Evolutionary conservation across 75 land plant genomes (phyloP), one percentile per base, ranked within the genome.

Genomic region (Pinus taeda): DNA sequence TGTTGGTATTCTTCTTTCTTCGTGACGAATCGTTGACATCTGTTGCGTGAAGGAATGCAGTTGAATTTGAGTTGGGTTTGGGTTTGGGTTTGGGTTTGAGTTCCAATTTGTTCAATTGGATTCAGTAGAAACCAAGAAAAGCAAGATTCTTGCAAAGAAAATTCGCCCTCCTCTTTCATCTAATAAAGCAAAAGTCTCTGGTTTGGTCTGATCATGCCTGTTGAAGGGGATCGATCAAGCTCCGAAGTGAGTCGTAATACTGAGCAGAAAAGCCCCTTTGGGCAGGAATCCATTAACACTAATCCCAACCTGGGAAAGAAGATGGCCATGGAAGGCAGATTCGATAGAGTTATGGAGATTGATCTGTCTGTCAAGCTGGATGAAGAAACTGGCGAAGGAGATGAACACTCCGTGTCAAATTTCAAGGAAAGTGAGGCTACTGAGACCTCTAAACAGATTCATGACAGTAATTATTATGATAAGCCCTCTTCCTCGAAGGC

Each of bases 301-400:
- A 36, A 7, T 22, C 24, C 29, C 14, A 62, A 62, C 26, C 29
- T 11, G 8, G 36, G 69, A 33, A 65, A 65, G 39, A 69, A 21
- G 24, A 69, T 42, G 71, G 71, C 71, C 8, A 42, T 39, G 71
- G 22, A 69, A 42, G 71, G 71, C 42, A 7, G 49, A 39, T 6
- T 69, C 12, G 18, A 66, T 66, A 42, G 53, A 69, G 71, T 69
- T 69, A 18, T 69, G 1, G 71, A 39, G 53, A 69, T 69, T 69
- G 71, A 69, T 69, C 24, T 69, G 49, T n/a, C 21, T 69, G 22
- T 69, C n/a, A 69, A 7, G 8, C 3, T 42, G 71, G 71, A 69
- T 20, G 71, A 69, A 69, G 24, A n/a, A 11, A 17, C 36, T 15
- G 18, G 30, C 2, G 20, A 20, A 18, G 21, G 49, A 12, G 11